Conservation (phyloP, 148 eudicot species). For the Chenopodium quinoa region DNA sequence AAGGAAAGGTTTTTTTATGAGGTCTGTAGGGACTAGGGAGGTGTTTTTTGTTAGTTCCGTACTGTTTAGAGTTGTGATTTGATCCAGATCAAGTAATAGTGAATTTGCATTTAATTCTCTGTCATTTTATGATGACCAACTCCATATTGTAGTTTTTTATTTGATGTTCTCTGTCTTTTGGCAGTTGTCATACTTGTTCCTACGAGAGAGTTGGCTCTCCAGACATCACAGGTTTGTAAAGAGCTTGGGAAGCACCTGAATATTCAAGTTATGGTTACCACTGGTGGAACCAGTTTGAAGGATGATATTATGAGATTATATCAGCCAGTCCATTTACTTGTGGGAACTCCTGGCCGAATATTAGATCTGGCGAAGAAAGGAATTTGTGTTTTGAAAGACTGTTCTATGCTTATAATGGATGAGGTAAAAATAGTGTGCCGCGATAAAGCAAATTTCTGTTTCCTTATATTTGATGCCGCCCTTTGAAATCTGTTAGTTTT, state of each 20-base stretch:
- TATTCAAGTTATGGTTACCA: constrained; percentile 86
- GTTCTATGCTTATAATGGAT: constrained; percentile 85
- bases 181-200: constrained; percentile 92
- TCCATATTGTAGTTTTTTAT: not conserved
- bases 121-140: not conserved
- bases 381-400: constrained; percentile 69
- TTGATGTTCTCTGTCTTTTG: not conserved
- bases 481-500: not conserved
- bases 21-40: not conserved
- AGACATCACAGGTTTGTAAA: constrained; percentile 92
- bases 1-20: not conserved
- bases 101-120: not conserved
- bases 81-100: not conserved
- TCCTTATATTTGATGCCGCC: not conserved
- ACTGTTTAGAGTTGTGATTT: not conserved
- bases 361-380: constrained; percentile 87
- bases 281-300: constrained; percentile 89
- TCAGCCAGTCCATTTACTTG: constrained; percentile 88
- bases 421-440: constrained; percentile 49
- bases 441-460: not conserved
- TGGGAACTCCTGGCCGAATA: constrained; percentile 90
- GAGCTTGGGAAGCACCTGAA: constrained; percentile 83
- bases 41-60: not conserved
- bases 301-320: constrained; percentile 90
- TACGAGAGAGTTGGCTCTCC: constrained; percentile 89